Base-by-base conservation (phyloP, 306 rosid genomes). In the Gleditsia sinensis region DNA sequence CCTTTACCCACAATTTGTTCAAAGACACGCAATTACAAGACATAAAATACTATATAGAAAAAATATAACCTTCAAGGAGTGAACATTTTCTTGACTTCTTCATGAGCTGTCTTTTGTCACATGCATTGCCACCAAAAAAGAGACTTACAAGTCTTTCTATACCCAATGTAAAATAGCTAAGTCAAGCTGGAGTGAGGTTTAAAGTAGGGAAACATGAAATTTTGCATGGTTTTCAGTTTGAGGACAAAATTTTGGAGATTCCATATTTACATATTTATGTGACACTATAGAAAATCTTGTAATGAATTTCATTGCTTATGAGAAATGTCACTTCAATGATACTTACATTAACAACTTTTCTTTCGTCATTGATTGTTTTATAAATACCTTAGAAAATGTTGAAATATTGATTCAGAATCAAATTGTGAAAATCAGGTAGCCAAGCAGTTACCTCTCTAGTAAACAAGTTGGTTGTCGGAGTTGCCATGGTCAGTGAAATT, bases 21-120 rank as follows among this genome's bases (percentile, higher is more conserved):
- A 42, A 23, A 20, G 11, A 14, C 11, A 10, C 13, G 17, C 12
- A 0, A 7, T 11, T 50, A 10, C 28, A 9, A 20, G 69, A 16
- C 21, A 0, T 7, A 2, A 33, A 42, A n/a, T 50, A 3, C n/a
- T 24, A 19, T 7, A 24, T 46, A 37, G 0, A 43, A 12, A 9
- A 0, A 9, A 12, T 60, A 14, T 4, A 0, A 17, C 1, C 51
- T 1, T 10, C 49, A 9, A 8, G 17, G 24, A 46, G 61, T 0
- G 23, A 60, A 0, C 86, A 82, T 55, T 69, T 82, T 55, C 74
- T 82, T 61, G 77, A 78, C 60, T 56, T 82, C 7, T 1, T 68
- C 7, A 45, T 78, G 33, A 6, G 30, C 0, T 7, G 27, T 6
- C 20, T 62, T 57, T 12, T 55, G 37, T 68, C 67, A 14, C 23